phyloP scores from a whole-genome alignment of 352 stramenopile species.

The Aphanomyces stellatus region DNA sequence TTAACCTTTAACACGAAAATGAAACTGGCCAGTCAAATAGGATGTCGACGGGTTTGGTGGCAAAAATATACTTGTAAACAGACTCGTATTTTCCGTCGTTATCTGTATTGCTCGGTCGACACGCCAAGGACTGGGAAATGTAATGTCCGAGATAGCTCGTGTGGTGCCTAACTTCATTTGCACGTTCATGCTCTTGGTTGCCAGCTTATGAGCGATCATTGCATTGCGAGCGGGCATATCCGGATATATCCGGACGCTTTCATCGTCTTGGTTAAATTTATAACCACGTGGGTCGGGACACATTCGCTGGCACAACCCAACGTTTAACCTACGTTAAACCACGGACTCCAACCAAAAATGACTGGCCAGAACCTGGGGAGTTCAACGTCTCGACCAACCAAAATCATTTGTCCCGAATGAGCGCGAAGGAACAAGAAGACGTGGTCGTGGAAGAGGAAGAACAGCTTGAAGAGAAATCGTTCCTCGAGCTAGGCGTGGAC shows the following conservation, averaged over 20 bases:
- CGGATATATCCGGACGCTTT: background rate
- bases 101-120: no score
- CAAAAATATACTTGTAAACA: no score
- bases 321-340: no score
- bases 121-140: no score
- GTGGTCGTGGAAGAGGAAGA: constrained; percentile 6
- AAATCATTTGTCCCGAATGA: background rate
- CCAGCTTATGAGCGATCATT: background rate
- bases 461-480: constrained; percentile 36
- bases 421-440: background rate
- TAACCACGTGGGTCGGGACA: background rate
- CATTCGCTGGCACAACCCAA: no score
- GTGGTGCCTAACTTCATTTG: background rate
- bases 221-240: no score
- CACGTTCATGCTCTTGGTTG: background rate
- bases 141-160: no score
- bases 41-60: no score
- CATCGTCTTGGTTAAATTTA: background rate
- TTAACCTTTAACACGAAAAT: no score
- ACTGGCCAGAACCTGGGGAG: background rate
- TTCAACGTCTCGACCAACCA: background rate
- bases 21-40: no score
- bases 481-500: constrained; percentile 87
- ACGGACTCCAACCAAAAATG: constrained; percentile 2
- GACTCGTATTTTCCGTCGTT: no score